A percentile compares a stretch with the other conserved stretches of the same genome.
Evolutionary conservation across 2,329 filamentous ascomycete genomes (phyloP).

Genomic region (Epichloe elymi): DNA sequence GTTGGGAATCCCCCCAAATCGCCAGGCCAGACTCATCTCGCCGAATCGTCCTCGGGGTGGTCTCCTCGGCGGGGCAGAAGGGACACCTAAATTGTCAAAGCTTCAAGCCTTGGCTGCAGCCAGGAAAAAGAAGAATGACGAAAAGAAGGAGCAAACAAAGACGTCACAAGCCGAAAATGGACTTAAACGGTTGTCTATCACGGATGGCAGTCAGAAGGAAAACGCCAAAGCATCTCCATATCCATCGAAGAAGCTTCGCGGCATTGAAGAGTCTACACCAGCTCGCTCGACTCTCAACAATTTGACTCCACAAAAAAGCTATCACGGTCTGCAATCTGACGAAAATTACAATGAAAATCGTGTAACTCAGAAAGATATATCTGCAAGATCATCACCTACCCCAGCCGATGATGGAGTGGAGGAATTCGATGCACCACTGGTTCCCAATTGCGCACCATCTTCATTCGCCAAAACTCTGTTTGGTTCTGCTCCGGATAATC

Average conservation of each 20-base stretch:
- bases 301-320: neutral
- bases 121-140: slow-evolving; percentile 68
- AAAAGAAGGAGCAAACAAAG: slow-evolving; percentile 31
- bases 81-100: slow-evolving; percentile 67
- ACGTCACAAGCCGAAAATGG: slow-evolving; percentile 14
- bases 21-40: slow-evolving; percentile 52
- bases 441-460: slow-evolving; percentile 28
- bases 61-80: slow-evolving; percentile 62
- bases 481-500: slow-evolving; percentile 24
- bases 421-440: slow-evolving; percentile 5
- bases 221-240: slow-evolving; percentile 9
- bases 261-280: neutral
- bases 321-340: neutral
- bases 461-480: slow-evolving; percentile 43
- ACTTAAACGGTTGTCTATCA: slow-evolving; percentile 20
- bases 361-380: neutral
- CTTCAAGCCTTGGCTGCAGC: slow-evolving; percentile 80
- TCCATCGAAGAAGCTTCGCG: slow-evolving; percentile 13
- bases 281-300: neutral
- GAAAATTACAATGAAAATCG: neutral
- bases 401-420: neutral
- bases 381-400: neutral
- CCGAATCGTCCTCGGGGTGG: slow-evolving; percentile 44
- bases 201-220: slow-evolving; percentile 17
- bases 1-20: slow-evolving; percentile 56